Evolutionary conservation across 2,329 filamentous ascomycete genomes (phyloP).

Genomic region (Nemania serpens): DNA sequence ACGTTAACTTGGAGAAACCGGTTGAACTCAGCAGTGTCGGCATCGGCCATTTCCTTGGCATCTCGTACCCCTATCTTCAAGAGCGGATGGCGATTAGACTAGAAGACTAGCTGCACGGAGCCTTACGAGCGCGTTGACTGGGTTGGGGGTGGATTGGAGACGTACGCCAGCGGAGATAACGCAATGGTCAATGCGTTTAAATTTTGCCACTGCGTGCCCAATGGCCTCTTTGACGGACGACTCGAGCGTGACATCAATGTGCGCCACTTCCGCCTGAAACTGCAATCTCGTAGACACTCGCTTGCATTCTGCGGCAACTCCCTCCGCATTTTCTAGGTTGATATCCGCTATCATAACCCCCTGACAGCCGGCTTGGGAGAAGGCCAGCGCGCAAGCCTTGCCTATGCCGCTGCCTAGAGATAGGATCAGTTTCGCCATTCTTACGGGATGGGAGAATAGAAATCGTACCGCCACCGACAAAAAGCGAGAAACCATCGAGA

Average conservation of each 20-base stretch:
- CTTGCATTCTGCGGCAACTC: conserved; percentile 8
- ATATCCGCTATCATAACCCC: conserved; percentile 31
- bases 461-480: background rate
- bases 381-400: conserved; percentile 4
- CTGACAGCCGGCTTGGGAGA: conserved; percentile 22
- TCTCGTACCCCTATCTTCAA: background rate
- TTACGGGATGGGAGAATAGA: background rate
- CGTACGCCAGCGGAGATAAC: conserved; percentile 29
- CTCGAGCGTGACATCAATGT: conserved; percentile 21
- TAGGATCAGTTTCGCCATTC: background rate
- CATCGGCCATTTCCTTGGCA: conserved; percentile 9
- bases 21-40: conserved; percentile 28
- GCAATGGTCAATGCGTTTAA: conserved; percentile 33
- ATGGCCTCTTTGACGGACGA: conserved; percentile 24
- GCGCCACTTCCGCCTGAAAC: conserved; percentile 23
- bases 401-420: conserved; percentile 21
- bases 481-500: background rate
- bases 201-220: conserved; percentile 3
- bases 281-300: conserved; percentile 5
- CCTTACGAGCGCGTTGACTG: background rate
- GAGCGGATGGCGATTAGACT: background rate
- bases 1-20: background rate
- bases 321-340: conserved; percentile 23
- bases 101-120: background rate
- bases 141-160: background rate